Evolutionary conservation across 2,329 filamentous ascomycete species (phyloP), one percentile per base, ranked within the genome.

Genomic region (Ophiocordyceps camponoti-saundersi): DNA sequence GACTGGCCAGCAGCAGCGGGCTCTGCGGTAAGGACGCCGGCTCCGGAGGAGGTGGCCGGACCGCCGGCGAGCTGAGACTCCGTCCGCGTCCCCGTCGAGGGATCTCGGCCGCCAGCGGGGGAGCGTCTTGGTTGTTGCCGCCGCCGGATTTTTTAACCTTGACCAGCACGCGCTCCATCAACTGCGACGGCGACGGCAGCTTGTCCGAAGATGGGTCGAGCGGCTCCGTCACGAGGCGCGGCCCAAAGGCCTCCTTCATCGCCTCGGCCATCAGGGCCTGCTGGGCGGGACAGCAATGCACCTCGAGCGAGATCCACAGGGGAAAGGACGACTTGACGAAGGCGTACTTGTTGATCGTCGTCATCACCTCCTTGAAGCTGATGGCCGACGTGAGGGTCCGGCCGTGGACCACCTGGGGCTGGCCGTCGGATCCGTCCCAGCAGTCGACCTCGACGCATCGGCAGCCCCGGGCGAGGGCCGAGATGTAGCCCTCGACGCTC

Each of bases 361-460:
- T 83, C 66, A 98, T 87, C 52, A 90, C 90, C 62, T 96, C 90
- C 43, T 80, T 75, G 65, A 98, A 98, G 36, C 85, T 79, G 47
- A 96, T 88, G 49, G 85, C 82, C 13, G 80, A 90, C 0, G 92
- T 96, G 63, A 93, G 73, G 0, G 89, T 95, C 49, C 82, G 80
- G 22, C 92, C 92, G 56, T 98, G 92, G 51, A 86, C 88, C 30
- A 98, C 92, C 46, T 88, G 79, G 1, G 92, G 92, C 56, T 86
- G 78, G 39, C 86, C 87, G 59, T 95, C 83, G 46, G 77, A 75
- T 16, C 92, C 92, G 63, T 98, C 88, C 92, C 92, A 98, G 64
- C 90, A 96, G 64, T 98, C 92, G 46, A 98, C 87, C 65, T 98
- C 92, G 43, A 98, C 82, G 61, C 92, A 96, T 45, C 92, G 84